Base-by-base conservation (phyloP, 257 asterid genomes). In the Capsicum pubescens region DNA sequence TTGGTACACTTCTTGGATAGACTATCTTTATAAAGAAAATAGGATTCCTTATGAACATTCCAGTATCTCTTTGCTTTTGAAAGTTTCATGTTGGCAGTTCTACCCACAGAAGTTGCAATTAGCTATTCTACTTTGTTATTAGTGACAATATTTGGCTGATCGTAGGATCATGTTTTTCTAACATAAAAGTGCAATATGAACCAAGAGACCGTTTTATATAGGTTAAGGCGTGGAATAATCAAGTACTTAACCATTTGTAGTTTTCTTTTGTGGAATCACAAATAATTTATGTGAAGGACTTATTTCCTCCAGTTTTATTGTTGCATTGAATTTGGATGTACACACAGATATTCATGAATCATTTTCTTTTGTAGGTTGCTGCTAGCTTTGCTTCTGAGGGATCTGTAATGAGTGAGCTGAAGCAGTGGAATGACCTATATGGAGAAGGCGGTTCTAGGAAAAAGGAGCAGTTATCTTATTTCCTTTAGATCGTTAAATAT, bases 401-500 rank as follows among this genome's bases (percentile, higher is more conserved):
- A 87, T 91, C 97, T 12, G 71, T 94, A 82, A 95, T 95, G 99
- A 86, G 85, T 6, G 99, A 94, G 92, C 93, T 95, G 68, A 93
- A 92, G 91, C 99, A 93, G 86, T 95, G 99, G 99, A 95, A 95
- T 79, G 97, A 94, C 16, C 92, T 92, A 5, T 95, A 94, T 59
- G 99, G 99, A 57, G 99, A 93, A 91, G 98, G 99, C 35, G 99
- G 99, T 78, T 93, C 98, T 21, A 91, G 99, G 86, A 94, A 94
- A 93, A 95, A 91, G 83, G 85, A 93, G 85, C 98, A 94, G 87
- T 83, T 95, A n/a, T 84, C 98, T 13, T 95, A 95, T 91, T 95
- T 95, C 93, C 90, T 95, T 63, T 95, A 92, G 85, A 80, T n/a
- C 12, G 56, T 35, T 50, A 21, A 9, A 44, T 57, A 57, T 80